Base-by-base conservation (phyloP, 1,284 basidiomycete species). In the Boletellus deceptivus region DNA sequence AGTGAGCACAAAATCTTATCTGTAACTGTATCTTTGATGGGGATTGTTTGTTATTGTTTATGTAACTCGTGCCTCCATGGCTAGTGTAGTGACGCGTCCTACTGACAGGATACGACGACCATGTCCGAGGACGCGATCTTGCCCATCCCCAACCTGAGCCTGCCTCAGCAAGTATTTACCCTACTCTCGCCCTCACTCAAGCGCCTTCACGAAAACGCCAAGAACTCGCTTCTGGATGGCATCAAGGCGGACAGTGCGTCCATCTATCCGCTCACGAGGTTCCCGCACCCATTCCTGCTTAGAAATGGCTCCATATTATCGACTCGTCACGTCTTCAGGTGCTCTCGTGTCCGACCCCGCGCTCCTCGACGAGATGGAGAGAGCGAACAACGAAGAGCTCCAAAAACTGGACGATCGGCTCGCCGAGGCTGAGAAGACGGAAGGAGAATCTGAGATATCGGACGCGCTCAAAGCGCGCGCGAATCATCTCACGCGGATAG, bases 391-490 rank as follows among this genome's bases (percentile, higher is more conserved):
- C 48, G 83, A 81, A 37, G 84, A 91, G 63, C 79, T 98, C 22
- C 79, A 84, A 53, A 81, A 81, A 56, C 74, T 98, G 8, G 90
- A 97, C 48, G 82, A 85, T 56, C 78, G 89, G 55, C 76, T 97
- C 44, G 83, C 82, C 58, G 91, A 95, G 60, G 93, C 94, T 0
- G 82, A 93, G 72, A 89, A 93, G 74, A 93, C 86, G 10, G 86
- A 95, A 64, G 96, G 95, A 45, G 95, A 98, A 71, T 89, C 88
- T 9, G 96, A 99, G 69, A 90, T 98, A 57, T 87, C 86, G 22
- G 94, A 97, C 59, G 86, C 88, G 5, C 75, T 97, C 49, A 82
- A 89, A 53, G 89, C 88, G 1, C 63, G 86, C 55, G 95, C 96
- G 16, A 87, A 84, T 59, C 93, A 95, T 70, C 71, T 95, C 17